Base-by-base conservation (phyloP, 495 filamentous ascomycete species). In the Pyrenula aspistea region DNA sequence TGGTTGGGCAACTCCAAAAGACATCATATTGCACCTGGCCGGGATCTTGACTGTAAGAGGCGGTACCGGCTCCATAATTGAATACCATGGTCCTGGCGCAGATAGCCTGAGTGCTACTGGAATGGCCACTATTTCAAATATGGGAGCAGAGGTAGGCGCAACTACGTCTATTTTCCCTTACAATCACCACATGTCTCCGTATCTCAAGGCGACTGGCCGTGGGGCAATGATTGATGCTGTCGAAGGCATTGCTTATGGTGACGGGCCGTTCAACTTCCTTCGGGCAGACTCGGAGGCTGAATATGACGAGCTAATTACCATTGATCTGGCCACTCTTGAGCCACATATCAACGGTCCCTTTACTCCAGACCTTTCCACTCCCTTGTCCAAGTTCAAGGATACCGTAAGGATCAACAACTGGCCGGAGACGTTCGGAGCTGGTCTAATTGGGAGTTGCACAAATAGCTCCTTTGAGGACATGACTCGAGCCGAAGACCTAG, bases 381-480 rank as follows among this genome's bases (percentile, higher is more conserved):
- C 93, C 2, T 68, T 98, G 25, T 96, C 91, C 24, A 73, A 83
- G 62, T 98, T 98, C 67, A 85, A 87, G 61, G 78, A 89, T 51
- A 84, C 85, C 1, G 90, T 94, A 3, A 77, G 85, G 65, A 77
- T 85, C 64, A 86, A 96, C 68, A 72, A 87, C 25, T 98, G 93
- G 93, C 93, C 93, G 4, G 81, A 86, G 66, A 87, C 84, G 50
- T 86, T 98, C 58, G 90, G 88, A 4, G 91, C 93, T 8, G 89
- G 91, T 56, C 79, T 98, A 24, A 98, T 98, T 63, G 93, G 93
- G 50, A 95, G 89, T 74, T 98, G 93, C 74, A 98, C 93, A 12
- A 98, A 98, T 77, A 94, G 88, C 70, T 97, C 93, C 2, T 98
- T 96, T 68, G 83, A 95, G 72, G 93, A 98, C 65, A 98, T 98